Evolutionary conservation across 805 yeast genomes (phyloP).

Genomic region (Lachancea lanzarotensis): DNA sequence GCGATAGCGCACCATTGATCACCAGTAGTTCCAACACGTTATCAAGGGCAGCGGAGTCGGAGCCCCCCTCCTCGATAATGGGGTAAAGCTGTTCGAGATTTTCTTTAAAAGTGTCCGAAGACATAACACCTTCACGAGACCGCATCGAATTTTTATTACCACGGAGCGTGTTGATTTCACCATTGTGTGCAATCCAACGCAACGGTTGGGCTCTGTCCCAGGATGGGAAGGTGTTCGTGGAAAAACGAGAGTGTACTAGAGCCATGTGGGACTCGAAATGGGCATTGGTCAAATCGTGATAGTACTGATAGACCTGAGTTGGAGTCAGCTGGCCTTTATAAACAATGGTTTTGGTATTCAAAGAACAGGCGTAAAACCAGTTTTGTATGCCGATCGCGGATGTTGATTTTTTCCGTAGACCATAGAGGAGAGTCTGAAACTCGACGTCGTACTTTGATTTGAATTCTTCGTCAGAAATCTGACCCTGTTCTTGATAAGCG

Average conservation of each 20-base stretch:
- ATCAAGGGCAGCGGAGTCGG: slow-evolving; percentile 97
- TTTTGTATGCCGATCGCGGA: slow-evolving; percentile 90
- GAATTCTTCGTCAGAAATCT: slow-evolving; percentile 45
- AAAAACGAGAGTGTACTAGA: slow-evolving; percentile 92
- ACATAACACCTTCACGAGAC: slow-evolving; percentile 96
- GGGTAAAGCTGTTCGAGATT: slow-evolving; percentile 89
- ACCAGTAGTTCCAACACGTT: slow-evolving; percentile 89
- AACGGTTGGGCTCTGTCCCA: slow-evolving; percentile 99
- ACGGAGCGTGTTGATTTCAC: slow-evolving; percentile 94
- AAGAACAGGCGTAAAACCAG: slow-evolving; percentile 95
- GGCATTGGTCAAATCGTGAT: slow-evolving; percentile 85
- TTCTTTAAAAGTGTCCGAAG: slow-evolving; percentile 78
- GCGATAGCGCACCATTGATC: slow-evolving; percentile 81
- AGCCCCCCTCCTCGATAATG: slow-evolving; percentile 96
- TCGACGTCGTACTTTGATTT: slow-evolving; percentile 48
- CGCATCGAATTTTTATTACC: slow-evolving; percentile 99
- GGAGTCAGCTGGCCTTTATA: slow-evolving; percentile 98
- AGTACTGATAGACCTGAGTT: slow-evolving; percentile 89
- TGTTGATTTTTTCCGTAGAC: slow-evolving; percentile 82
- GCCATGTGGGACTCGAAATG: slow-evolving; percentile 95
- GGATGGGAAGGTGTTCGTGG: slow-evolving; percentile 98
- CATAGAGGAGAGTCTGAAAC: slow-evolving; percentile 78
- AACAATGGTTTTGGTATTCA: slow-evolving; percentile 82
- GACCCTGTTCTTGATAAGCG: slow-evolving; percentile 31
- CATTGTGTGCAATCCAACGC: slow-evolving; percentile 96